These are phyloP conservation scores for Colletotrichum falcatum DNA, from an alignment of 2,329 filamentous ascomycete species.

Conservation along the genomic window DNA sequence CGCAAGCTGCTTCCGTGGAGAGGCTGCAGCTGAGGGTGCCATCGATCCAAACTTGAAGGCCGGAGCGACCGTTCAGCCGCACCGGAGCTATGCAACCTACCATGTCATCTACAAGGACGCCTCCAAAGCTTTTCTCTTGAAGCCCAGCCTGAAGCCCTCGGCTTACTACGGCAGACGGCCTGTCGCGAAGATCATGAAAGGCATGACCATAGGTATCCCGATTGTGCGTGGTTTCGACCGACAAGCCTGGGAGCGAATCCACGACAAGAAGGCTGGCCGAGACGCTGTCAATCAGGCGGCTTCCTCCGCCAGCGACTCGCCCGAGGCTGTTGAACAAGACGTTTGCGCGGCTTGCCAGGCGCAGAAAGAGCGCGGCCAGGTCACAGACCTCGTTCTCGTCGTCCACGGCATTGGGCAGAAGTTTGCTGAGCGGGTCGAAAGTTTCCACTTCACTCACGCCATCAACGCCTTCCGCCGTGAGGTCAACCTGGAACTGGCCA, in stretches of 20 bases:
- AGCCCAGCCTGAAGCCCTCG: slow-evolving; percentile 86
- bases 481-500: slow-evolving; percentile 85
- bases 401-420: slow-evolving; percentile 98
- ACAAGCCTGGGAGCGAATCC: slow-evolving; percentile 78
- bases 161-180: slow-evolving; percentile 86
- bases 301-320: slow-evolving; percentile 33
- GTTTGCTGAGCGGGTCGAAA: slow-evolving; percentile 92
- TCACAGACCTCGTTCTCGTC: slow-evolving; percentile 90
- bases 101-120: slow-evolving; percentile 89
- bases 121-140: slow-evolving; percentile 83
- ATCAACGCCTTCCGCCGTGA: slow-evolving; percentile 91
- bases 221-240: slow-evolving; percentile 92
- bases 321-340: slow-evolving; percentile 41
- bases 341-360: slow-evolving; percentile 70
- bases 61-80: slow-evolving; percentile 55
- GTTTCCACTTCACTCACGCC: slow-evolving; percentile 96
- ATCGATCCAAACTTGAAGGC: slow-evolving; percentile 51
- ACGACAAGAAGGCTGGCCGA: slow-evolving; percentile 60
- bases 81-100: slow-evolving; percentile 75
- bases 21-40: slow-evolving; percentile 67
- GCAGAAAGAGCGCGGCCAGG: slow-evolving; percentile 73
- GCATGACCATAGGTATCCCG: slow-evolving; percentile 82
- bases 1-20: slow-evolving; percentile 68
- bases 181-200: slow-evolving; percentile 86
- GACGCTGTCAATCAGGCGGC: slow-evolving; percentile 46